These are phyloP conservation scores for Anthracocystis setariae DNA, from an alignment of 1,284 basidiomycete genomes.

Conservation along the genomic window DNA sequence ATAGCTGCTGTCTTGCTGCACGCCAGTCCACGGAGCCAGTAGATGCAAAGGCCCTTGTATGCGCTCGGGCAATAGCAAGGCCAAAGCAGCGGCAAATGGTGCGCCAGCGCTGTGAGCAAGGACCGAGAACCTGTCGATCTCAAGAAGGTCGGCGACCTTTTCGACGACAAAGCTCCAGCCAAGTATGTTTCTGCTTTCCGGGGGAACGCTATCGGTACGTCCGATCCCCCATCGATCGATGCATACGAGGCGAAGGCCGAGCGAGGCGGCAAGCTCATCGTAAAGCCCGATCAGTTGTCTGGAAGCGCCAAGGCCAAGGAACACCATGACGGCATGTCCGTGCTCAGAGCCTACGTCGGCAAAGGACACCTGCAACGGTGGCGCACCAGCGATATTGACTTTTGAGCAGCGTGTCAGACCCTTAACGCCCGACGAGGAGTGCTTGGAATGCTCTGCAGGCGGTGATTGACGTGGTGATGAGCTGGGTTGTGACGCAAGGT, in stretches of 20 bases:
- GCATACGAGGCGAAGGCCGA: slow-evolving; percentile 88
- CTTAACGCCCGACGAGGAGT: slow-evolving; percentile 75
- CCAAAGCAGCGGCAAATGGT: slow-evolving; percentile 90
- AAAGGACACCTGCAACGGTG: slow-evolving; percentile 83
- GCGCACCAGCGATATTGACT: slow-evolving; percentile 81
- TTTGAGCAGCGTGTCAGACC: slow-evolving; percentile 83
- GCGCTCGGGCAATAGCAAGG: slow-evolving; percentile 77
- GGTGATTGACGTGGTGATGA: background rate
- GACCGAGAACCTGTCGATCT: slow-evolving; percentile 82
- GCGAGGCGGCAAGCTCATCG: slow-evolving; percentile 90
- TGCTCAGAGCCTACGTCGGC: slow-evolving; percentile 86
- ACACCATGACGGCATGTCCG: slow-evolving; percentile 87
- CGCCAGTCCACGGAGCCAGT: slow-evolving; percentile 94
- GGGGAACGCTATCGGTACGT: slow-evolving; percentile 77
- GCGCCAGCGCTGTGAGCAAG: slow-evolving; percentile 97
- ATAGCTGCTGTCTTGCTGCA: slow-evolving; percentile 83
- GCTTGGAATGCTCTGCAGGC: background rate
- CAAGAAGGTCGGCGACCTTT: slow-evolving; percentile 84
- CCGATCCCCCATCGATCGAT: slow-evolving; percentile 97
- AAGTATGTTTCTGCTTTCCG: slow-evolving; percentile 78
- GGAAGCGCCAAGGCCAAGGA: slow-evolving; percentile 91
- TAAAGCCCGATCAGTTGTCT: slow-evolving; percentile 92
- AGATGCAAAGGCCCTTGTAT: slow-evolving; percentile 86
- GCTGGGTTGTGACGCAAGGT: too few species aligned
- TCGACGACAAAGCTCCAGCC: slow-evolving; percentile 91